Evolutionary conservation across 2,329 filamentous ascomycete species (phyloP), one percentile per base, ranked within the genome.

Genomic region (Sporothrix mexicana): DNA sequence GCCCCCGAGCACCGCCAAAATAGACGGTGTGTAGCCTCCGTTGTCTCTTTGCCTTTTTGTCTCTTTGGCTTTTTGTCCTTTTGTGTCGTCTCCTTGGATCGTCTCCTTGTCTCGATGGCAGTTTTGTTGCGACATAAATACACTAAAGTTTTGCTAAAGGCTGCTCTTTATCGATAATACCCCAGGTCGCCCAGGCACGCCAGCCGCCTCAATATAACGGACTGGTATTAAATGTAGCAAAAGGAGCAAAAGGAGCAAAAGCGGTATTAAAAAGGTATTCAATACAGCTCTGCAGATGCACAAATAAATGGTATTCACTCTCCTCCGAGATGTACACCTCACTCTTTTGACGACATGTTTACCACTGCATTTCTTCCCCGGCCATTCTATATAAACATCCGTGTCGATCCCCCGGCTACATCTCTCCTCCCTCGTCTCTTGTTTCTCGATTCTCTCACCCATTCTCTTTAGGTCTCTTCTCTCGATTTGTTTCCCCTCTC

Each of bases 111-210:
- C 30, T 36, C 30, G 30, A 4, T 36, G 30, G 30, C 30, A 7
- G 5, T 36, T 36, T 36, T 36, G 30, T 36, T 36, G 30, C 30
- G 30, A 36, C 30, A 7, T 36, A 36, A 36, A 36, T 36, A 36
- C 30, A 36, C 7, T 36, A 36, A 36, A 36, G 30, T 36, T 36
- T 36, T 36, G 30, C 30, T 36, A 36, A 36, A 36, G 30, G 30
- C 45, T 20, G 15, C 47, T 49, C 62, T 41, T 68, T 68, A 55
- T 68, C 66, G 66, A 68, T 68, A 67, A 47, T 66, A 30, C 62
- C 62, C 62, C 62, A 49, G 62, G 62, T 66, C 17, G 43, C 43
- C 62, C 62, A 49, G 62, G 62, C n/a, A 25, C 41, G 36, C 36
- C 36, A n/a, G 36, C n/a, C 59, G 59, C 59, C 20, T 12, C 49